phyloP scores from a whole-genome alignment of 768 basidiomycete genomes.

The Pleurotus giganteus region DNA sequence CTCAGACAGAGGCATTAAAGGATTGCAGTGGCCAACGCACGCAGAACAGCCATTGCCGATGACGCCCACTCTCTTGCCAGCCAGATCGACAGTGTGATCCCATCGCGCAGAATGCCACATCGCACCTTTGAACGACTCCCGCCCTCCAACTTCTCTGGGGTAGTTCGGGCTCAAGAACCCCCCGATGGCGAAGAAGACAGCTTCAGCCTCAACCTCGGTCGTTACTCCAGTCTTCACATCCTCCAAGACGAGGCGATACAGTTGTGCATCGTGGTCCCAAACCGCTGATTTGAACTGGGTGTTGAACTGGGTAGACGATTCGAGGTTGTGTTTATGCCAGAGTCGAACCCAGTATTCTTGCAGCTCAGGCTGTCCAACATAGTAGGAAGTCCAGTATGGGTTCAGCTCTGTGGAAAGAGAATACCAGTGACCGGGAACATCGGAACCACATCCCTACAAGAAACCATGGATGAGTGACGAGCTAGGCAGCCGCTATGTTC shows the following conservation, averaged over 20 bases:
- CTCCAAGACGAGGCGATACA: conserved; percentile 40
- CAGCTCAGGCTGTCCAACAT: conserved; percentile 47
- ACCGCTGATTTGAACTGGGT: conserved; percentile 36
- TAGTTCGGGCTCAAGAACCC: conserved; percentile 46
- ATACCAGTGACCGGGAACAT: conserved; percentile 55
- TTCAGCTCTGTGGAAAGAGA: conserved; percentile 53
- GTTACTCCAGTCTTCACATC: conserved; percentile 34
- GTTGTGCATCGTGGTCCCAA: conserved; percentile 43
- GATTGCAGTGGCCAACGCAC: conserved; percentile 29
- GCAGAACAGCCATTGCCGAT: conserved; percentile 65
- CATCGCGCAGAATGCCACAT: conserved; percentile 56
- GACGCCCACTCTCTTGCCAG: conserved; percentile 54
- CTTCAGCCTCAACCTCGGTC: conserved; percentile 35
- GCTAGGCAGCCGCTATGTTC: not conserved
- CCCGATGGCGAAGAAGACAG: conserved; percentile 50
- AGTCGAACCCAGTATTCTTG: conserved; percentile 48
- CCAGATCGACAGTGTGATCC: conserved; percentile 51
- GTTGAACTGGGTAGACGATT: conserved; percentile 38
- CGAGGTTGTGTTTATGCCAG: conserved; percentile 42
- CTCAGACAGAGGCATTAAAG: not conserved
- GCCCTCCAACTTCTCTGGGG: conserved; percentile 40
- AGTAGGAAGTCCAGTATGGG: conserved; percentile 48
- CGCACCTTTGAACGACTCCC: conserved; percentile 45
- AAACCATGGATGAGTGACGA: not conserved
- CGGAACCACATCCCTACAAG: conserved; percentile 51